Conservation (phyloP, 441 rosid genomes). For the Lepidium campestre region DNA sequence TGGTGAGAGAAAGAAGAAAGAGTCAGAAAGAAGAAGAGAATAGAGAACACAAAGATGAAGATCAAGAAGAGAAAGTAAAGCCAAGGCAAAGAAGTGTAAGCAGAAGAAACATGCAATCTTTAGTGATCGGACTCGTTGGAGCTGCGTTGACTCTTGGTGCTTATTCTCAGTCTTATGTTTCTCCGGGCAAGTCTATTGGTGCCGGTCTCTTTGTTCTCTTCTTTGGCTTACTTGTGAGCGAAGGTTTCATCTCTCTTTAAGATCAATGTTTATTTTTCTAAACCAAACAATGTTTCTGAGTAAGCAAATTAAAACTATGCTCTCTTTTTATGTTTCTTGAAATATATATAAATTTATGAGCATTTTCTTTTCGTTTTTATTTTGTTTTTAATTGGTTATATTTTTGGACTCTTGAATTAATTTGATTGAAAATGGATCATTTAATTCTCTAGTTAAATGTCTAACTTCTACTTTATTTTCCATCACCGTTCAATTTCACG, state of each 20-base stretch:
- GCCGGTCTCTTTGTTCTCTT: conserved; percentile 60
- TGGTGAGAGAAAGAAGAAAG: conserved; percentile 28
- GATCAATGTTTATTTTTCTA: background rate
- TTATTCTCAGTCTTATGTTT: conserved; percentile 54
- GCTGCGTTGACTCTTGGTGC: conserved; percentile 72
- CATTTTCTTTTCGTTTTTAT: no score
- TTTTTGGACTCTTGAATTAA: no score
- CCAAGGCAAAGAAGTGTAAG: conserved; percentile 29
- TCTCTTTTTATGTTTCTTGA: no score
- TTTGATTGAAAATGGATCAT: no score
- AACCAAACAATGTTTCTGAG: no score
- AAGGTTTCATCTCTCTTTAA: conserved; percentile 61
- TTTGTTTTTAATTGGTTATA: no score
- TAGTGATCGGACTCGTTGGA: conserved; percentile 67
- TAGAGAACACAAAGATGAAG: conserved; percentile 6
- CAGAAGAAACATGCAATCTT: conserved; percentile 48
- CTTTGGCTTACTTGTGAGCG: conserved; percentile 64
- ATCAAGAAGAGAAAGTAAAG: conserved; percentile 22
- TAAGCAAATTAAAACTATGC: no score
- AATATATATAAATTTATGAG: no score
- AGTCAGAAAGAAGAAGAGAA: conserved; percentile 16
- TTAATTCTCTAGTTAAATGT: no score
- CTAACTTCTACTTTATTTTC: no score
- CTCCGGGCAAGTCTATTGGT: conserved; percentile 52
- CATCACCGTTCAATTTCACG: no score